Evolutionary conservation across 257 asterid species (phyloP).

Genomic region (Nicotiana undulata): DNA sequence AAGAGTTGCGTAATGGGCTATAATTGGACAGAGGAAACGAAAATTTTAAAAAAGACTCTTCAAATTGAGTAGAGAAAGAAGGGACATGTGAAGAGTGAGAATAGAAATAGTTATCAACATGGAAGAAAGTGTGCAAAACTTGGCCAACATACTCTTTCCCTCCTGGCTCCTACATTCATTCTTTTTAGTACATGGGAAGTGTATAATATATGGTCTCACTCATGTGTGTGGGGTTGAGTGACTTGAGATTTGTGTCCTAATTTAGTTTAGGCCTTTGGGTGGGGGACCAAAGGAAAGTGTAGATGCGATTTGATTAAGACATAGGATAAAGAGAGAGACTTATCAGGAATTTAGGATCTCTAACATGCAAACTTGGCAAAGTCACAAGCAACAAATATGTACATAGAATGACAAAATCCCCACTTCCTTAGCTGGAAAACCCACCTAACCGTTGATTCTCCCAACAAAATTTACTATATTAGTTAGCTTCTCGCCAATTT

Average conservation of each 20-base stretch:
- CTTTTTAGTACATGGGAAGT: not conserved
- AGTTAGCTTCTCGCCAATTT: not conserved
- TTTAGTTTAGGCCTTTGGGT: not conserved
- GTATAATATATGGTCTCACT: slow-evolving; percentile 1
- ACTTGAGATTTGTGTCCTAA: not conserved
- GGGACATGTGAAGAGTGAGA: not conserved
- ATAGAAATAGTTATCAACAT: not conserved
- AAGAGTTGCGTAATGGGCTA: too few relatives aligned
- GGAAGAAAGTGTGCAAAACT: slow-evolving; percentile 35
- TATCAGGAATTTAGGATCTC: not conserved
- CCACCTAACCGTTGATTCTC: not conserved
- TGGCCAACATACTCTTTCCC: slow-evolving; percentile 28
- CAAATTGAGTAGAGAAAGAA: not conserved
- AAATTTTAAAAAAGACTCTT: not conserved
- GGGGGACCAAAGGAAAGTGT: slow-evolving; percentile 5
- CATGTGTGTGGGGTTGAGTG: slow-evolving; percentile 4
- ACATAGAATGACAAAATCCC: slow-evolving; percentile 3
- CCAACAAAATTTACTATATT: not conserved
- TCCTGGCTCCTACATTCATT: not conserved
- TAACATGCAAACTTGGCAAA: not conserved
- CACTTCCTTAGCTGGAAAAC: not conserved
- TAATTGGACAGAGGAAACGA: not conserved
- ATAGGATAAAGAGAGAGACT: not conserved
- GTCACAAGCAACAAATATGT: not conserved
- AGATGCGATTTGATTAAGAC: not conserved